Percentiles rank a stretch among this genome's conserved stretches.
phyloP scores from a whole-genome alignment of 1,139 yeast species.

The Hyphopichia pseudoburtonii region DNA sequence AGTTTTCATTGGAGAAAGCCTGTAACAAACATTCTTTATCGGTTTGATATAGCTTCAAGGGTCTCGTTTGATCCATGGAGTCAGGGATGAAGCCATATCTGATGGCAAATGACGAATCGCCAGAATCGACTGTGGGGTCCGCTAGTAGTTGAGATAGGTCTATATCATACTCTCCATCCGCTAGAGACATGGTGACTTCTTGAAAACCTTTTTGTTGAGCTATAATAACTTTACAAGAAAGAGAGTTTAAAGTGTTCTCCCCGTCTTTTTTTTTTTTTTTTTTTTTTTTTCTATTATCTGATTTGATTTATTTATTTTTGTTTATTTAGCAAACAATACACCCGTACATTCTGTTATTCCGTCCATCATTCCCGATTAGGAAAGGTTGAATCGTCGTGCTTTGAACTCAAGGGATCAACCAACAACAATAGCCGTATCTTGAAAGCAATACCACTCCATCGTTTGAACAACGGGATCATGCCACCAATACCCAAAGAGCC shows the following conservation, averaged over 20 bases:
- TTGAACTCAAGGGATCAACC: no score
- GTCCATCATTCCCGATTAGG: no score
- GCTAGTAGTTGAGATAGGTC: conserved; percentile 31
- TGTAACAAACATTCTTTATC: conserved; percentile 34
- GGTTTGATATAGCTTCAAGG: conserved; percentile 36
- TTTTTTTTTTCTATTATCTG: no score
- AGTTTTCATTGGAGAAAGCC: conserved; percentile 19
- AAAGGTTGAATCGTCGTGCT: no score
- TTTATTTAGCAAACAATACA: no score
- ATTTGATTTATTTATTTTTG: no score
- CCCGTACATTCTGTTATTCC: no score
- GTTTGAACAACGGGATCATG: no score
- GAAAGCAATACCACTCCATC: no score
- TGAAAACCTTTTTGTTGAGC: no score
- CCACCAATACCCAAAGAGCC: conserved; percentile 7
- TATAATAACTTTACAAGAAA: no score
- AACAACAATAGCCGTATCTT: no score
- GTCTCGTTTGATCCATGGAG: conserved; percentile 39
- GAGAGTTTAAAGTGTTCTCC: not conserved
- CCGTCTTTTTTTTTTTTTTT: not conserved
- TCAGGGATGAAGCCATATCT: conserved; percentile 47
- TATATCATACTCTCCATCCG: conserved; percentile 49
- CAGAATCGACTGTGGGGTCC: conserved; percentile 9
- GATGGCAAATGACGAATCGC: conserved; percentile 31
- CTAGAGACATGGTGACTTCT: conserved; percentile 27